Percentiles rank a stretch among this genome's conserved stretches.
Conservation (phyloP, 192 early-diverging fungal genomes). For the Glomus cerebriforme region DNA sequence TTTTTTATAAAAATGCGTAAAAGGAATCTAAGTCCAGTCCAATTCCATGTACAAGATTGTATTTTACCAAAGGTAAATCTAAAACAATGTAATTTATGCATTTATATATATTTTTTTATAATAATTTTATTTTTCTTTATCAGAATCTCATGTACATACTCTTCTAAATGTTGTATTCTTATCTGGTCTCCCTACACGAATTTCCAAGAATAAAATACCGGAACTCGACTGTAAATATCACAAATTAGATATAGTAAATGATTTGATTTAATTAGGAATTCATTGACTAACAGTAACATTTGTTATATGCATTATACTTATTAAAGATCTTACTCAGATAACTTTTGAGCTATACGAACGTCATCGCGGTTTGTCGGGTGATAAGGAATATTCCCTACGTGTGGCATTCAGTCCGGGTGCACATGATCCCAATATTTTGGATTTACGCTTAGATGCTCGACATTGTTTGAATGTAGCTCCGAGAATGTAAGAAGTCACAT, state of each 20-base stretch:
- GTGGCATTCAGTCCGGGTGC: conserved; percentile 91
- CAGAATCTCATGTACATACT: conserved; percentile 89
- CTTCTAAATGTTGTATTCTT: conserved; percentile 90
- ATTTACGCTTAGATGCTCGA: conserved; percentile 80
- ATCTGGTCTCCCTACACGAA: conserved; percentile 76
- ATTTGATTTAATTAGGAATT: conserved; percentile 26
- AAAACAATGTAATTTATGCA: background rate
- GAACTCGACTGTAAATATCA: conserved; percentile 86
- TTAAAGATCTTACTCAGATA: conserved; percentile 91
- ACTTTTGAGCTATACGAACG: conserved; percentile 97
- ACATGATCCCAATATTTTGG: conserved; percentile 86
- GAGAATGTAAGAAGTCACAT: conserved; percentile 52
- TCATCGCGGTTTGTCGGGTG: conserved; percentile 31
- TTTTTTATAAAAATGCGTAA: no score
- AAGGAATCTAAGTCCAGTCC: conserved; percentile 41
- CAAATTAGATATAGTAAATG: background rate
- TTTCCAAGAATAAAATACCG: conserved; percentile 63
- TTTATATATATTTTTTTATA: background rate
- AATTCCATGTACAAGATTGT: conserved; percentile 73
- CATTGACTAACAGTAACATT: no score
- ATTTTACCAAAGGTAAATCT: conserved; percentile 86
- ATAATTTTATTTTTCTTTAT: background rate
- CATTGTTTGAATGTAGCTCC: conserved; percentile 85
- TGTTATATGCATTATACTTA: no score
- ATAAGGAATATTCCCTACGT: conserved; percentile 85